Evolutionary conservation across 169 alveolate species (phyloP).

Genomic region (Plasmodium vinckei): DNA sequence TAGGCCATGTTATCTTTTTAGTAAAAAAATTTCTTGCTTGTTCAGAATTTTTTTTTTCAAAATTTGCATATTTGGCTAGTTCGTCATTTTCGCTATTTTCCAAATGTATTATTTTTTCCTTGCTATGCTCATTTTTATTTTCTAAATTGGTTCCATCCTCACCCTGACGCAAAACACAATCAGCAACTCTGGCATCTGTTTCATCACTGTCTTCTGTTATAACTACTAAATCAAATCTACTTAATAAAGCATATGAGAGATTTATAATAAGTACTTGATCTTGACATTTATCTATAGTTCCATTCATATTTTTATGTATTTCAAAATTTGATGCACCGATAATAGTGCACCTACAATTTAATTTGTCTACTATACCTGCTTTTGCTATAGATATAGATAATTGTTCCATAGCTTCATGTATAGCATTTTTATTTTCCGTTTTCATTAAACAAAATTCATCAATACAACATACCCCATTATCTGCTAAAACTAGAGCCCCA

Average conservation of each 20-base stretch:
- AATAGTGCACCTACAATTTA: slow-evolving; percentile 83
- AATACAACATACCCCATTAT: slow-evolving; percentile 96
- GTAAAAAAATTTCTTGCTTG: background rate
- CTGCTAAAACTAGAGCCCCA: slow-evolving; percentile 96
- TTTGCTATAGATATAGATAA: slow-evolving; percentile 94
- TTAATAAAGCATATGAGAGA: slow-evolving; percentile 57
- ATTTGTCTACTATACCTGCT: slow-evolving; percentile 84
- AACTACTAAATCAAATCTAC: slow-evolving; percentile 86
- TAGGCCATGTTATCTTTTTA: slow-evolving; percentile 21
- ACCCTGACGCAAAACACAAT: slow-evolving; percentile 17
- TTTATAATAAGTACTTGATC: slow-evolving; percentile 45
- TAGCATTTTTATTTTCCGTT: slow-evolving; percentile 89
- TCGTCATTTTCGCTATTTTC: background rate
- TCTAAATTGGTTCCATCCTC: background rate
- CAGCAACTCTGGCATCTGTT: slow-evolving; percentile 55
- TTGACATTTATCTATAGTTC: slow-evolving; percentile 16
- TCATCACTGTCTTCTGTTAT: slow-evolving; percentile 70
- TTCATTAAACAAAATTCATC: slow-evolving; percentile 93
- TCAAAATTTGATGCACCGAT: slow-evolving; percentile 86
- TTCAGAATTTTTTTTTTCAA: background rate
- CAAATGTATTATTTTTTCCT: background rate
- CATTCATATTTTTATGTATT: slow-evolving; percentile 32
- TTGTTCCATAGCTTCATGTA: slow-evolving; percentile 97
- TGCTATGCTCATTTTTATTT: background rate
- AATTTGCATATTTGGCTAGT: background rate